Evolutionary conservation across 768 basidiomycete species (phyloP).

Genomic region (Amanita muscaria): DNA sequence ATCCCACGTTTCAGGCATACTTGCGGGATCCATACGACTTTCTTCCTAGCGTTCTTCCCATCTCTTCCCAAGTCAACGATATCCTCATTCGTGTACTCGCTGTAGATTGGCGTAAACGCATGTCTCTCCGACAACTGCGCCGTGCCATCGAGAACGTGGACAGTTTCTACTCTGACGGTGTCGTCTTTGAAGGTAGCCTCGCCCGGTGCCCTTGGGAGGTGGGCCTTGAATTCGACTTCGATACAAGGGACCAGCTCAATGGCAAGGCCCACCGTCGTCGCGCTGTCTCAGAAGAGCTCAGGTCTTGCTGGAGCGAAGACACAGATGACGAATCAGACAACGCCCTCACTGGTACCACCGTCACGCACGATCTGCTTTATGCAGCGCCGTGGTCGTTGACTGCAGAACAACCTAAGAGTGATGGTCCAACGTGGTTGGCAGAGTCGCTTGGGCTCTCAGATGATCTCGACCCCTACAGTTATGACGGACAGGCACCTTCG

Average conservation of each 20-base stretch:
- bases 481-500: conserved; percentile 43
- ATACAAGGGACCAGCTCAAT: conserved; percentile 41
- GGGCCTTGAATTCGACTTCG: conserved; percentile 48
- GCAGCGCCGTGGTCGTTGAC: conserved; percentile 33
- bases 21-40: conserved; percentile 73
- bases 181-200: conserved; percentile 69
- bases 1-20: conserved; percentile 91
- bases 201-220: conserved; percentile 69
- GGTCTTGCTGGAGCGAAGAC: conserved; percentile 57
- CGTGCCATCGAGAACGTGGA: conserved; percentile 43
- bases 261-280: conserved; percentile 31
- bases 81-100: conserved; percentile 74
- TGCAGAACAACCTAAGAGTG: conserved; percentile 36
- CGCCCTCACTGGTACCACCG: conserved; percentile 32
- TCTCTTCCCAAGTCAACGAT: conserved; percentile 67
- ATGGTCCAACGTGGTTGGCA: conserved; percentile 44
- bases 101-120: conserved; percentile 35
- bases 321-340: conserved; percentile 33
- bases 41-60: conserved; percentile 80
- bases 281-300: conserved; percentile 28
- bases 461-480: conserved; percentile 29
- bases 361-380: conserved; percentile 17
- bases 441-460: conserved; percentile 43
- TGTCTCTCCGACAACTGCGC: conserved; percentile 44
- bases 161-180: conserved; percentile 64